Percentiles rank a stretch among this genome's conserved stretches.
Evolutionary conservation across 2,329 filamentous ascomycete genomes (phyloP).

Genomic region (Pseudogymnoascus sp.): DNA sequence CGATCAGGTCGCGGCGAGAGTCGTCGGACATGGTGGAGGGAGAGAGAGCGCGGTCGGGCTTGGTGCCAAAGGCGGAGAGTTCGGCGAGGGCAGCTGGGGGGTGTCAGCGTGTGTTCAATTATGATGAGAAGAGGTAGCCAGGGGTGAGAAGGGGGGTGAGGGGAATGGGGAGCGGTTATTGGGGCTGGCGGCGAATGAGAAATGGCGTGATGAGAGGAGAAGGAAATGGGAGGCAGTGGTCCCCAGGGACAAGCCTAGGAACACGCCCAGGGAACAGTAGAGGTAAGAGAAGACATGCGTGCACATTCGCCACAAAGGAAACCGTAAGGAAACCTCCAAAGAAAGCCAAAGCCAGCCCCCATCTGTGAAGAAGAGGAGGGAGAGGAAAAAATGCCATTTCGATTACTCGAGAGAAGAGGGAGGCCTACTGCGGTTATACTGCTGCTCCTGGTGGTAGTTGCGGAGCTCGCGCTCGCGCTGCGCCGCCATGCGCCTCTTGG

Average conservation of each 20-base stretch:
- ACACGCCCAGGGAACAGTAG: background rate
- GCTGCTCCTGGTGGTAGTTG: conserved; percentile 99
- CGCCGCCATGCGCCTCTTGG: conserved; percentile 97
- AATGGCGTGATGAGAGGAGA: background rate
- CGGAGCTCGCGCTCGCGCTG: conserved; percentile 98
- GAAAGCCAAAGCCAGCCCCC: conserved; percentile 30
- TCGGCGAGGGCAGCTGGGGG: conserved; percentile 52
- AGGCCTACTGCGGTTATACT: conserved; percentile 98
- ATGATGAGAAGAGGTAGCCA: background rate
- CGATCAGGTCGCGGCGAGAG: conserved; percentile 89
- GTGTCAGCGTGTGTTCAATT: background rate
- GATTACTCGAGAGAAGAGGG: conserved; percentile 48
- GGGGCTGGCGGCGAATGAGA: background rate
- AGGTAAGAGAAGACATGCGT: background rate
- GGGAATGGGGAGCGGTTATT: background rate
- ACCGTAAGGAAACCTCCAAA: conserved; percentile 18
- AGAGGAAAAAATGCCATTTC: conserved; percentile 10
- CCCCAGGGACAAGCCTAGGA: background rate
- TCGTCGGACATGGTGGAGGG: conserved; percentile 84
- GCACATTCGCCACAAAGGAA: conserved; percentile 23
- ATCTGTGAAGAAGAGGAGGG: conserved; percentile 11
- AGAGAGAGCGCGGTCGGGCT: conserved; percentile 79
- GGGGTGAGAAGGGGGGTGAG: background rate
- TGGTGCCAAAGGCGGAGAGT: conserved; percentile 56
- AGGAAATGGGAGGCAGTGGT: background rate